phyloP scores from a whole-genome alignment of 2,329 filamentous ascomycete genomes.

The Fusarium xyrophilum region DNA sequence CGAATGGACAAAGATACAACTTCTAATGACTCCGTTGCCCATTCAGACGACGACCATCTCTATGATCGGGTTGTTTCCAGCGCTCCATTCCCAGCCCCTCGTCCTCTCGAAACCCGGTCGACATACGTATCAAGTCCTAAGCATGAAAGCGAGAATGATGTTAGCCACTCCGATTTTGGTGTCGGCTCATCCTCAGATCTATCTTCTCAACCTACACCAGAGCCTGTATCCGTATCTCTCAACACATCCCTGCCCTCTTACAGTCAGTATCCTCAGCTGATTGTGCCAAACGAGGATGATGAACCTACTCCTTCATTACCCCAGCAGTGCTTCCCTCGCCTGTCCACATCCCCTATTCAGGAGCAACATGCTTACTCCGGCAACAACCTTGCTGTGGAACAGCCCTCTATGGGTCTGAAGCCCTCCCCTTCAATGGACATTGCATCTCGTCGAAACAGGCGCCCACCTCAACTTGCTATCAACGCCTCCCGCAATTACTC shows the following conservation, averaged over 20 bases:
- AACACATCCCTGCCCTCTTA: slow-evolving; percentile 19
- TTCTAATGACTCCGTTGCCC: slow-evolving; percentile 35
- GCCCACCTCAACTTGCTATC: slow-evolving; percentile 55
- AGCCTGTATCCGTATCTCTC: slow-evolving; percentile 21
- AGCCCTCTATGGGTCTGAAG: slow-evolving; percentile 47
- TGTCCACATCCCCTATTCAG: slow-evolving; percentile 29
- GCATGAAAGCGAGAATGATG: slow-evolving; percentile 40
- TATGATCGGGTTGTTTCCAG: slow-evolving; percentile 51
- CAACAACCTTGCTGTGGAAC: slow-evolving; percentile 23
- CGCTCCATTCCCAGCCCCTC: slow-evolving; percentile 49
- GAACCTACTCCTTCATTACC: slow-evolving; percentile 34
- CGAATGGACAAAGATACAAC: slow-evolving; percentile 46
- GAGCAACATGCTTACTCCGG: slow-evolving; percentile 34
- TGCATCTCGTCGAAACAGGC: slow-evolving; percentile 58
- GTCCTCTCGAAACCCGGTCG: slow-evolving; percentile 14
- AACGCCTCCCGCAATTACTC: slow-evolving; percentile 54
- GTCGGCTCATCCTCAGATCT: slow-evolving; percentile 33
- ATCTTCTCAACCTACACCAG: slow-evolving; percentile 32
- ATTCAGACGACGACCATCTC: slow-evolving; percentile 43
- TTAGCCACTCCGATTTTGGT: slow-evolving; percentile 40
- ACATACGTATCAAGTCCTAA: slow-evolving; percentile 31
- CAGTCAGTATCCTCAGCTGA: slow-evolving; percentile 36
- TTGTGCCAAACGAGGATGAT: slow-evolving; percentile 36
- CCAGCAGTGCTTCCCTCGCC: slow-evolving; percentile 35
- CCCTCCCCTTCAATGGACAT: slow-evolving; percentile 62